Percentiles rank a stretch among this genome's conserved stretches.
Conservation (phyloP, 1,139 yeast genomes). For the Petasospora rhodanensis region DNA sequence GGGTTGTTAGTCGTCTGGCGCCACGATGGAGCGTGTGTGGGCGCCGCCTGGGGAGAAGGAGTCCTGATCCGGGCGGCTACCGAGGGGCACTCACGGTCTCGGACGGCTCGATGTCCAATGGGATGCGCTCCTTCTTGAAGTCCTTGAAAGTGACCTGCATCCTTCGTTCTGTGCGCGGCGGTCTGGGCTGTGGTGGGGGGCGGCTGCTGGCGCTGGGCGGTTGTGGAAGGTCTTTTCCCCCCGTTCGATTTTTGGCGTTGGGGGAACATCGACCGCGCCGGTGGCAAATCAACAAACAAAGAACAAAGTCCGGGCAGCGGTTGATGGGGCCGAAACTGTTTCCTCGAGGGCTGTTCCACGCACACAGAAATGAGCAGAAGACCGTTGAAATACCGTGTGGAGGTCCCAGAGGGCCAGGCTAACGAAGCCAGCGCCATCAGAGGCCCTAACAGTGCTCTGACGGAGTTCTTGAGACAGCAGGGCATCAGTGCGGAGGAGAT, state of each 20-base stretch:
- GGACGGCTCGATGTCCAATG: constrained; percentile 67
- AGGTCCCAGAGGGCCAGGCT: constrained; percentile 23
- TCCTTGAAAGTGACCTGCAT: constrained; percentile 89
- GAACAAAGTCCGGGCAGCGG: no score
- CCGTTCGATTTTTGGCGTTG: no score
- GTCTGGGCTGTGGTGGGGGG: constrained; percentile 5
- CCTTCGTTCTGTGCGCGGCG: neutral
- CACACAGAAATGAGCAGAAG: constrained; percentile 29
- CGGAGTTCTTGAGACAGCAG: constrained; percentile 72
- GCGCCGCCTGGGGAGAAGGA: no score
- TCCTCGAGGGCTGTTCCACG: no score
- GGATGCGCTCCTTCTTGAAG: constrained; percentile 85
- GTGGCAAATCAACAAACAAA: no score
- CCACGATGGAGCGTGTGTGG: constrained; percentile 1
- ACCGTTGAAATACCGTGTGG: constrained; percentile 20
- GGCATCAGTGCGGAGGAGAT: constrained; percentile 85
- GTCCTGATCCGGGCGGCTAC: no score
- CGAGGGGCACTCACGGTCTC: constrained; percentile 72
- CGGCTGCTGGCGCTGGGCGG: neutral
- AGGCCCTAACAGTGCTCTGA: constrained; percentile 77
- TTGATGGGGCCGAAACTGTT: no score
- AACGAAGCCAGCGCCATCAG: constrained; percentile 42
- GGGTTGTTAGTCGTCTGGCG: neutral
- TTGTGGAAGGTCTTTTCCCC: no score
- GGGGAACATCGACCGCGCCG: no score